Evolutionary conservation across 306 rosid species (phyloP).

Genomic region (Morella rubra): DNA sequence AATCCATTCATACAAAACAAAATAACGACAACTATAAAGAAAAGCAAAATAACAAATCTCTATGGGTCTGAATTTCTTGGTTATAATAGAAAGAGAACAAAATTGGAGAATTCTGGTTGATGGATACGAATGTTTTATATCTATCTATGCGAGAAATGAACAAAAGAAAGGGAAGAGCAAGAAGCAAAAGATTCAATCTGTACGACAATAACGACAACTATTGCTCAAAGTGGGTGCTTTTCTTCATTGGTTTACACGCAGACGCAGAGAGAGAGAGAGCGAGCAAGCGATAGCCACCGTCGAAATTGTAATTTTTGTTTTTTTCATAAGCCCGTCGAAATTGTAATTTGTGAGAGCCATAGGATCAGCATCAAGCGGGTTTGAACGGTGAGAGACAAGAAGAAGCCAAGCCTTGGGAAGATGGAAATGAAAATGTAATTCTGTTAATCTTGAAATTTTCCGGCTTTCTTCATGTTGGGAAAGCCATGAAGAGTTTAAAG

Average conservation of each 20-base stretch:
- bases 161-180: not conserved
- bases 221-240: constrained; percentile 30
- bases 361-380: constrained; percentile 30
- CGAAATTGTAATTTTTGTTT: not conserved
- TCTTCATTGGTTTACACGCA: constrained; percentile 9
- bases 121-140: constrained; percentile 8
- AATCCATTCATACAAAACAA: constrained; percentile 44
- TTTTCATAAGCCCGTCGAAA: too few relatives aligned
- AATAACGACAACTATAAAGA: not conserved
- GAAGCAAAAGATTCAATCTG: constrained; percentile 16
- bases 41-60: not conserved
- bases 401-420: too few relatives aligned
- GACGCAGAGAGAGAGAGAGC: not conserved
- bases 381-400: not conserved
- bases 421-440: too few relatives aligned
- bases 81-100: not conserved
- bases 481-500: too few relatives aligned
- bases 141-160: constrained; percentile 11
- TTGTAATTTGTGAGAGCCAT: constrained; percentile 4
- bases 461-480: too few relatives aligned
- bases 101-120: constrained; percentile 6
- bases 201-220: constrained; percentile 1
- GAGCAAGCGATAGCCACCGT: not conserved
- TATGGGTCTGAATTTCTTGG: too few relatives aligned
- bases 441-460: too few relatives aligned